Evolutionary conservation across 768 basidiomycete genomes (phyloP).

Genomic region (Boletus vermiculosoides): DNA sequence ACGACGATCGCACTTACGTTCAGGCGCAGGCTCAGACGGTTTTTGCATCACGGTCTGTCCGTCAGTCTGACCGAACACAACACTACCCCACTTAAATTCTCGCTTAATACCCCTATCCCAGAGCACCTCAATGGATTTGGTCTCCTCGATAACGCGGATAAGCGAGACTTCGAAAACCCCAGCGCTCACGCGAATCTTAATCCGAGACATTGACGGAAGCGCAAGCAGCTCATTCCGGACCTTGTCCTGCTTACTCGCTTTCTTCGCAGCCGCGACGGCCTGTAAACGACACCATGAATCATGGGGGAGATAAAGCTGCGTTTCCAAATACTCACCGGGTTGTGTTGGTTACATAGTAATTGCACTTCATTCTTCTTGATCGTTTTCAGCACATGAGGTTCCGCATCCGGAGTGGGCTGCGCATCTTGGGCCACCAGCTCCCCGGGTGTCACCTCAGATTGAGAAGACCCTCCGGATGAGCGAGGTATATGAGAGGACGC

Average conservation of each 20-base stretch:
- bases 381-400: slow-evolving; percentile 50
- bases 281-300: slow-evolving; percentile 29
- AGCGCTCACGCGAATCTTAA: slow-evolving; percentile 81
- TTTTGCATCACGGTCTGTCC: slow-evolving; percentile 66
- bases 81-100: slow-evolving; percentile 82
- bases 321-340: slow-evolving; percentile 62
- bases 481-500: neutral
- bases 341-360: slow-evolving; percentile 83
- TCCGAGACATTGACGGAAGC: slow-evolving; percentile 66
- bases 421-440: neutral
- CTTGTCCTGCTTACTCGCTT: slow-evolving; percentile 70
- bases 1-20: slow-evolving; percentile 39
- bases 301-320: neutral
- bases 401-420: slow-evolving; percentile 7
- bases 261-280: slow-evolving; percentile 74
- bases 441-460: neutral
- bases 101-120: slow-evolving; percentile 75
- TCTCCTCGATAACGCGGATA: slow-evolving; percentile 66
- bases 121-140: slow-evolving; percentile 70
- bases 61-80: slow-evolving; percentile 74
- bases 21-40: slow-evolving; percentile 54
- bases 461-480: slow-evolving; percentile 2
- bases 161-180: slow-evolving; percentile 88
- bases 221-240: slow-evolving; percentile 68
- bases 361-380: slow-evolving; percentile 76